Conservation (phyloP, 2,329 filamentous ascomycete species). For the Microsporum ferrugineum region DNA sequence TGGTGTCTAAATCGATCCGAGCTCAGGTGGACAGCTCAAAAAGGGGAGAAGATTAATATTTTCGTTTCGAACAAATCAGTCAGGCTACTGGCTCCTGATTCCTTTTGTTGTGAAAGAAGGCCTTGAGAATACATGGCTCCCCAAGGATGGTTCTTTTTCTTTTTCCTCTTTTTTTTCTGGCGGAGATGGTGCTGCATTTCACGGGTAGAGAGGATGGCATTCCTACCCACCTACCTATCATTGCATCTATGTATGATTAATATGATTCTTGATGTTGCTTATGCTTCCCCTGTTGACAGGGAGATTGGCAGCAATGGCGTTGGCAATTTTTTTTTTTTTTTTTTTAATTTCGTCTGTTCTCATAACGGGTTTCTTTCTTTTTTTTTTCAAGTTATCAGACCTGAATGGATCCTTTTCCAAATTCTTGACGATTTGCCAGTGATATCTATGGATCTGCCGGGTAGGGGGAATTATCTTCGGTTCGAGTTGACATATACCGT, state of each 20-base stretch:
- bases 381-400: not conserved
- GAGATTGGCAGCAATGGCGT: not conserved
- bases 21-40: not conserved
- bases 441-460: not conserved
- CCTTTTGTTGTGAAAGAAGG: not conserved
- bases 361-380: not conserved
- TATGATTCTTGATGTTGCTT: not conserved
- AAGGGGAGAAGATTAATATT: not conserved
- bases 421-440: not conserved
- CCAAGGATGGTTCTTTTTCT: not conserved
- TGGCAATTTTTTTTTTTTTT: not conserved
- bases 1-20: not conserved
- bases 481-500: not conserved
- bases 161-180: not conserved
- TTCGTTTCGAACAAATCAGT: not conserved
- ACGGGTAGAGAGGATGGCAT: not conserved
- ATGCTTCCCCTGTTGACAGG: not conserved
- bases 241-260: not conserved
- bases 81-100: not conserved
- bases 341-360: not conserved
- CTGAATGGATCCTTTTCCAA: not conserved
- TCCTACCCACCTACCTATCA: not conserved
- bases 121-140: not conserved
- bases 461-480: not conserved
- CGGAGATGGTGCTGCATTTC: not conserved